Base-by-base conservation (phyloP, 169 alveolate genomes). In the Cryptosporidium sp. region DNA sequence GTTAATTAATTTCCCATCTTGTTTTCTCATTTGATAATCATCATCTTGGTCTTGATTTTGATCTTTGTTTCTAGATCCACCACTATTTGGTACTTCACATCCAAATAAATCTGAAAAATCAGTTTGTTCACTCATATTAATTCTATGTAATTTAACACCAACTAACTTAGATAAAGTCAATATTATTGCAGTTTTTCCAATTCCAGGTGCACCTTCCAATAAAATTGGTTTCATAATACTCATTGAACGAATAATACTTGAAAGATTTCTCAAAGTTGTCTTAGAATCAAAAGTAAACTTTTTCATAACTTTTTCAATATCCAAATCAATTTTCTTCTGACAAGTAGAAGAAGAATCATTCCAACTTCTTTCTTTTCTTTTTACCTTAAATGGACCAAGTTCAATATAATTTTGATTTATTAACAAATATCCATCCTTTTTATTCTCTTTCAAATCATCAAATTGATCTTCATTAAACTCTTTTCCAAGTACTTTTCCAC, bases 121-220 rank as follows among this genome's bases (percentile, higher is more conserved):
- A 5, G 99, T 97, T 69, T 97, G 98, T 93, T 98, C 99, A 53
- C 98, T 95, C 86, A 98, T 61, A 69, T 98, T 98, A 44, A 98
- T 93, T 56, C 99, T 96, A 75, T 96, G 95, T 53, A 97, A 92
- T 62, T 93, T 94, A 52, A 93, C 93, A 58, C 97, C 97, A 31
- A 95, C 91, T 37, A 93, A 69, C 67, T 93, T 93, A 9, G 99
- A 99, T 71, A 98, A 84, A 68, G 96, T 94, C 60, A 95, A 96
- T 16, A 99, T 95, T 6, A 96, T 94, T 48, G 98, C 96, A 4
- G 99, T 98, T 92, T 99, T 99, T 18, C 99, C 99, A 21, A 98
- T 99, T 23, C 99, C 99, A 6, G 99, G 99, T 16, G 99, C 97
- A 9, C 99, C 99, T 92, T 97, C 99, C 16, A 98, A 94, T 60